Conservation (phyloP, 2,329 filamentous ascomycete genomes). For the Monilinia aucupariae region DNA sequence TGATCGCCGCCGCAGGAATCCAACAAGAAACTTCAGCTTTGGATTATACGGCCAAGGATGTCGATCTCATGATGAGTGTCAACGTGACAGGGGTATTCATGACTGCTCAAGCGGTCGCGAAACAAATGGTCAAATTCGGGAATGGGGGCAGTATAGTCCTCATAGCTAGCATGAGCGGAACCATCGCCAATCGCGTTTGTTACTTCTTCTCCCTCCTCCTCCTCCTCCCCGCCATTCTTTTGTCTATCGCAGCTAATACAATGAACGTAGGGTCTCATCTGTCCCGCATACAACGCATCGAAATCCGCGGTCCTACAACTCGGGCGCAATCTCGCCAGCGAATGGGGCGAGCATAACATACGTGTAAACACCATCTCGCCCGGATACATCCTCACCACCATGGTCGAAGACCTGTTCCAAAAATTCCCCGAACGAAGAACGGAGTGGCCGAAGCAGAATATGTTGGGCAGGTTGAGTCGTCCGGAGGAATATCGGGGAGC, state of each 20-base stretch:
- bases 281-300: constrained; percentile 66
- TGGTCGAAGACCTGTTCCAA: constrained; percentile 76
- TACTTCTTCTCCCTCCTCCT: constrained; percentile 38
- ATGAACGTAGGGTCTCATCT: constrained; percentile 48
- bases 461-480: constrained; percentile 65
- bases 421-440: constrained; percentile 62
- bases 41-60: constrained; percentile 71
- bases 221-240: constrained; percentile 17
- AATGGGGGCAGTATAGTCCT: constrained; percentile 57
- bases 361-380: constrained; percentile 77
- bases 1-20: constrained; percentile 65
- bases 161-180: constrained; percentile 66
- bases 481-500: constrained; percentile 68
- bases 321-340: constrained; percentile 61
- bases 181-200: constrained; percentile 56
- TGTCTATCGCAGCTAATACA: background rate
- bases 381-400: constrained; percentile 74
- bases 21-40: constrained; percentile 80
- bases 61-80: constrained; percentile 73
- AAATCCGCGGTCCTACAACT: constrained; percentile 72
- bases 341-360: constrained; percentile 65
- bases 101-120: constrained; percentile 83
- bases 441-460: constrained; percentile 79
- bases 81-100: constrained; percentile 83
- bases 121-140: constrained; percentile 60